Percentiles rank a stretch among this genome's conserved stretches.
Conservation (phyloP, 768 basidiomycete species). For the Amanita brunnescens region DNA sequence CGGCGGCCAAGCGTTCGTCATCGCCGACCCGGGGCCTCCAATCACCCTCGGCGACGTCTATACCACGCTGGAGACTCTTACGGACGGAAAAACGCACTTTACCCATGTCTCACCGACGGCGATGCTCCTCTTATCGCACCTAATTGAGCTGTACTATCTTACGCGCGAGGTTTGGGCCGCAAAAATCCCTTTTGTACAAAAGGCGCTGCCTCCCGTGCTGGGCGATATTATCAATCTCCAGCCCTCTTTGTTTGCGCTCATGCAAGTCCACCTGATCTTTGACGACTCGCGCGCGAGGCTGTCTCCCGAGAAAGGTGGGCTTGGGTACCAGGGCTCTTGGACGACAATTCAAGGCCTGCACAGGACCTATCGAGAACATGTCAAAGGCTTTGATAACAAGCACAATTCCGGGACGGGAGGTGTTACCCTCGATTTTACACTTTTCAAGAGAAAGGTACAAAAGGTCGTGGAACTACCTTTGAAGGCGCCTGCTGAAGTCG, state of each 20-base stretch:
- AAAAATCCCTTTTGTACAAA: conserved; percentile 22
- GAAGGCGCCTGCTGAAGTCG: background rate
- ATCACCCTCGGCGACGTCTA: conserved; percentile 59
- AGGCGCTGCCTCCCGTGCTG: conserved; percentile 33
- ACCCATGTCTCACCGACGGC: conserved; percentile 47
- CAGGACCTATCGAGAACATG: conserved; percentile 44
- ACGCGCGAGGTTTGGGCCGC: conserved; percentile 31
- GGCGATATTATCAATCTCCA: conserved; percentile 49
- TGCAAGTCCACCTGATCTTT: conserved; percentile 47
- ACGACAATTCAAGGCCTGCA: conserved; percentile 51
- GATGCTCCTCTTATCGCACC: conserved; percentile 55
- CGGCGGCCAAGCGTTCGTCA: conserved; percentile 60
- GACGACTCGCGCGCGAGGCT: conserved; percentile 59
- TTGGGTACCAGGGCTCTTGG: conserved; percentile 55
- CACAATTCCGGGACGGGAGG: conserved; percentile 35
- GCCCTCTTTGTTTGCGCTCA: conserved; percentile 47
- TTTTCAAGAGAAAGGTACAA: conserved; percentile 6
- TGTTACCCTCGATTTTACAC: conserved; percentile 34
- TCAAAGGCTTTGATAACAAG: conserved; percentile 27
- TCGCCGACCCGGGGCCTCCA: conserved; percentile 59
- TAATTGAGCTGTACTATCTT: conserved; percentile 50
- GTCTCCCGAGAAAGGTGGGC: conserved; percentile 44
- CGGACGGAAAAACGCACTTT: conserved; percentile 49
- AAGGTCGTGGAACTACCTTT: background rate
- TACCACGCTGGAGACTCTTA: conserved; percentile 42